These are phyloP conservation scores for Vicia faba DNA, from an alignment of 306 rosid species.

Conservation along the genomic window DNA sequence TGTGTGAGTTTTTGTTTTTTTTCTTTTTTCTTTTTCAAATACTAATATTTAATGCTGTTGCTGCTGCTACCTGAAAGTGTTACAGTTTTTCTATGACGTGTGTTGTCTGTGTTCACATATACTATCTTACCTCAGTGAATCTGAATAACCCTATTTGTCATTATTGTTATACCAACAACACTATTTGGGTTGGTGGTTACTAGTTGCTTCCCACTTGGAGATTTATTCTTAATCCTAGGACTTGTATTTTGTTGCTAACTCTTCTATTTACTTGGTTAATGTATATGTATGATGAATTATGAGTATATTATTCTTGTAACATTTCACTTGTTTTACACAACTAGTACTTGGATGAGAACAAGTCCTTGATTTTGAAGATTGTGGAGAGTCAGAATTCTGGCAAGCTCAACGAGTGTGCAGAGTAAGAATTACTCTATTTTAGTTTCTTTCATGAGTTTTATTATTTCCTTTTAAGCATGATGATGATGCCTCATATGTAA, in stretches of 20 bases:
- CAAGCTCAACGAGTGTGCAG: conserved; percentile 92
- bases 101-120: conserved; percentile 2
- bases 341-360: conserved; percentile 99
- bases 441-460: conserved; percentile 15
- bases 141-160: neutral
- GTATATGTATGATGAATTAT: neutral
- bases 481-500: neutral
- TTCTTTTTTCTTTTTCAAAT: neutral
- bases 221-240: too few species aligned
- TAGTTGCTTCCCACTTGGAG: neutral
- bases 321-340: conserved; percentile 16
- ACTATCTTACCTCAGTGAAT: neutral
- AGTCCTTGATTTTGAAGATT: conserved; percentile 95
- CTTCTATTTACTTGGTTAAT: neutral
- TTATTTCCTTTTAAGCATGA: conserved; percentile 1
- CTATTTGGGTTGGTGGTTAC: too few species aligned
- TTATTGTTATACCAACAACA: too few species aligned
- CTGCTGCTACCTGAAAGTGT: neutral
- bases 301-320: neutral
- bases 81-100: neutral
- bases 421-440: conserved; percentile 58
- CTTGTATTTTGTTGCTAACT: neutral
- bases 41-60: neutral
- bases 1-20: neutral
- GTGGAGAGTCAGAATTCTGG: conserved; percentile 98